Percentiles rank a stretch among this genome's conserved stretches.
Conservation (phyloP, 2,329 filamentous ascomycete species). For the Seiridium unicorne region DNA sequence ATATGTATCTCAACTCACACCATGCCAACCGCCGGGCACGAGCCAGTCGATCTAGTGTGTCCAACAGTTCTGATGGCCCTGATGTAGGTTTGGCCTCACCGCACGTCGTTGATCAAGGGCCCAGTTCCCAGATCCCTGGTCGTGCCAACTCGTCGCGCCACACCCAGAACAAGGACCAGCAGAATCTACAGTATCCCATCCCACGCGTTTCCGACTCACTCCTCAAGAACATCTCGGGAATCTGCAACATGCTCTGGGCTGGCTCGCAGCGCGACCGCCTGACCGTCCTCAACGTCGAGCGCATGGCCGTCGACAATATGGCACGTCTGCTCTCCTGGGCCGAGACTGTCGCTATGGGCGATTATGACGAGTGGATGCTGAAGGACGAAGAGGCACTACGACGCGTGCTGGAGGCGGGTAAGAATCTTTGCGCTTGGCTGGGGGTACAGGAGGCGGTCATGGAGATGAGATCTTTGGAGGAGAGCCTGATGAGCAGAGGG, state of each 20-base stretch:
- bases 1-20: constrained; percentile 17
- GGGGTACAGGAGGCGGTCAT: constrained; percentile 14
- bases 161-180: neutral
- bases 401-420: constrained; percentile 17
- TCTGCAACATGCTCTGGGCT: constrained; percentile 29
- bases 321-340: constrained; percentile 24
- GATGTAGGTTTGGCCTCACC: too few relatives aligned
- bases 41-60: neutral
- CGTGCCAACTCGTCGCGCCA: neutral
- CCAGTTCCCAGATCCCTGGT: too few relatives aligned
- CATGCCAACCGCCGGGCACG: constrained; percentile 15
- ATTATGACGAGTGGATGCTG: constrained; percentile 16
- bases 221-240: constrained; percentile 26
- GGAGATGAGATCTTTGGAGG: constrained; percentile 12
- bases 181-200: neutral
- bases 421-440: constrained; percentile 23
- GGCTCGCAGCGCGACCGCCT: constrained; percentile 27
- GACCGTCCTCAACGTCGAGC: constrained; percentile 26
- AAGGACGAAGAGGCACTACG: constrained; percentile 1
- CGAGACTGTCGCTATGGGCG: constrained; percentile 24
- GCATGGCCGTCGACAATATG: constrained; percentile 26
- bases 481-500: neutral
- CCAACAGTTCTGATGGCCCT: too few relatives aligned
- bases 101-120: too few relatives aligned
- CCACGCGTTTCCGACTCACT: constrained; percentile 21